Base-by-base conservation (phyloP, 495 filamentous ascomycete genomes). In the Durotheca rogersii region DNA sequence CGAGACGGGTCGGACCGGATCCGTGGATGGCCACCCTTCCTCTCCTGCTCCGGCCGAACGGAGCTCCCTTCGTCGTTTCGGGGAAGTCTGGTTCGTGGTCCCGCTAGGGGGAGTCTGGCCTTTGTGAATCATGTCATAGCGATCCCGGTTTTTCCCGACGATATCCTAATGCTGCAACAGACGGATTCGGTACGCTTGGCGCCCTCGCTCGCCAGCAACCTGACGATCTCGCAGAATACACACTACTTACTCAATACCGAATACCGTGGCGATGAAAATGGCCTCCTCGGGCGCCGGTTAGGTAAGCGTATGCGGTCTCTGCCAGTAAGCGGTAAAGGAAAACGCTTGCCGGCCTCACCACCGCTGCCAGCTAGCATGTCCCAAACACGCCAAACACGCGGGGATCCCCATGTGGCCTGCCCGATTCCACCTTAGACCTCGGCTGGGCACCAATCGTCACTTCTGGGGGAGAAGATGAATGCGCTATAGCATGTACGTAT, bases 1-100 rank as follows among this genome's bases (percentile, higher is more conserved):
- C 10, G 20, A 15, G 20, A 27, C 56, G 56, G 56, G 50, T 59
- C 56, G 50, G 56, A 51, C 46, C 56, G 56, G 56, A 54, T 53
- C 46, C 45, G 36, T 49, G 15, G 14, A 23, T 35, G 7, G 30
- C 21, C 32, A 27, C 9, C 7, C n/a, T n/a, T n/a, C n/a, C n/a
- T n/a, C n/a, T 21, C 31, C 9, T 27, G 45, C 17, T 39, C 49
- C 50, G 56, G 56, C 50, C 41, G 46, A 54, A 42, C 56, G 56
- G 50, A 54, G 56, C 27, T 16, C 50, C 41, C 42, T 46, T 42
- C 21, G 7, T 46, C 37, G 23, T 54, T 20, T 45, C 45, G 50
- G 56, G 56, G 37, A 45, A 59, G 41, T 53, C 56, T 59, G 41
- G 56, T 51, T 43, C 47, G 7, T 17, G 30, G 34, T 53, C 49